Evolutionary conservation across 2,329 filamentous ascomycete genomes (phyloP).

Genomic region (Parasarocladium wereldwijsianum): DNA sequence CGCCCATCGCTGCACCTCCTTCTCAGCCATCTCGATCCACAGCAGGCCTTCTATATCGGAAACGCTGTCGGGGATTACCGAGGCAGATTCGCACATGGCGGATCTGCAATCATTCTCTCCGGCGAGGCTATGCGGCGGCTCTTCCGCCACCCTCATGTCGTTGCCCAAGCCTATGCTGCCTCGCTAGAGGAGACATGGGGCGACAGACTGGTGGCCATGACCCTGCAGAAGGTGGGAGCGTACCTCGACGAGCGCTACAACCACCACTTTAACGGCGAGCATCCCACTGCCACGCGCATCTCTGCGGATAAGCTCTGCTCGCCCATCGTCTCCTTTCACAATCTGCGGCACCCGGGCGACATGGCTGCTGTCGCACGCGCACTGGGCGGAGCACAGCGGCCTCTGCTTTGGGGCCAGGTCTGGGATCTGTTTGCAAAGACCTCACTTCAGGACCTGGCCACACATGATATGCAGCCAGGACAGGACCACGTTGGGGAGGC

Average conservation of each 20-base stretch:
- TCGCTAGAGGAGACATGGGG: conserved; percentile 38
- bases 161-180: conserved; percentile 27
- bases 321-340: conserved; percentile 40
- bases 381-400: conserved; percentile 22
- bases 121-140: conserved; percentile 31
- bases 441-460: conserved; percentile 21
- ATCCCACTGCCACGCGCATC: conserved; percentile 32
- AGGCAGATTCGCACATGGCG: conserved; percentile 40
- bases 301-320: conserved; percentile 34
- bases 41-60: conserved; percentile 34
- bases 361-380: conserved; percentile 30
- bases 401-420: conserved; percentile 34
- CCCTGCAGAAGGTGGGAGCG: conserved; percentile 35
- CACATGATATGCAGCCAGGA: conserved; percentile 19
- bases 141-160: conserved; percentile 25
- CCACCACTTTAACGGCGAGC: conserved; percentile 41
- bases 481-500: conserved; percentile 36
- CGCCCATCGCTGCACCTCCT: conserved; percentile 31
- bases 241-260: conserved; percentile 40
- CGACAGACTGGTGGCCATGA: conserved; percentile 37
- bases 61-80: conserved; percentile 43
- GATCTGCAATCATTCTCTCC: conserved; percentile 38
- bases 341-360: conserved; percentile 25
- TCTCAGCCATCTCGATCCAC: conserved; percentile 32
- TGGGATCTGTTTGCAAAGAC: conserved; percentile 31